phyloP scores from a whole-genome alignment of 169 alveolate genomes.

The Perkinsus chesapeaki region DNA sequence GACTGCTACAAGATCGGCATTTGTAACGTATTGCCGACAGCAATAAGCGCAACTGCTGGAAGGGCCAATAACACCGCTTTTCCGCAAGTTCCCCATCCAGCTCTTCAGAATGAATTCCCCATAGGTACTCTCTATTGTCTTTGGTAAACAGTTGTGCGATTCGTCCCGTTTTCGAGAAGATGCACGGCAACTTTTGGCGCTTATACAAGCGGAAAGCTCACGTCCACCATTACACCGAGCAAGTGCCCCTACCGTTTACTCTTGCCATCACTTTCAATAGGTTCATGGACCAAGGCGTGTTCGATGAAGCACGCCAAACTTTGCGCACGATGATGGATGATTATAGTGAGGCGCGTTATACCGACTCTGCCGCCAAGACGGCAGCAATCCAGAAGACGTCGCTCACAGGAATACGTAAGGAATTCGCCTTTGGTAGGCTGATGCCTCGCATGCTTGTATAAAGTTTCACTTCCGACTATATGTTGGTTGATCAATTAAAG shows the following conservation, averaged over 20 bases:
- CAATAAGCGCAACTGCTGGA: not conserved
- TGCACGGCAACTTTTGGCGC: conserved; percentile 62
- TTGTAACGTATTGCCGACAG: conserved; percentile 75
- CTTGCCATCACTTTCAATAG: conserved; percentile 23
- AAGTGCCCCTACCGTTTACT: conserved; percentile 3
- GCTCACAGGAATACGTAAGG: not conserved
- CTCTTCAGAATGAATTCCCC: not conserved
- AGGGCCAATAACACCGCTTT: not conserved
- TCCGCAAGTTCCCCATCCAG: not conserved
- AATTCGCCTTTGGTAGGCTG: not conserved
- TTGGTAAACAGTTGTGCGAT: conserved; percentile 75
- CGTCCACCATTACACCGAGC: conserved; percentile 77
- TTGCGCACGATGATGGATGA: conserved; percentile 46
- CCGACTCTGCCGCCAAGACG: not conserved
- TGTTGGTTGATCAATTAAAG: not conserved
- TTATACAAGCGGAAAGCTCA: conserved; percentile 75
- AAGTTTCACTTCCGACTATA: not conserved
- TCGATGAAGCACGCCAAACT: conserved; percentile 54
- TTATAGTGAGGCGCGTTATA: conserved; percentile 30
- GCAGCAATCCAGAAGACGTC: not conserved
- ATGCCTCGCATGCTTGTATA: not conserved
- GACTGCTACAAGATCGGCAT: conserved; percentile 84
- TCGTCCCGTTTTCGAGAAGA: conserved; percentile 47
- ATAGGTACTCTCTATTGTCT: conserved; percentile 70
- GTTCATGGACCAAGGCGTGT: conserved; percentile 55